These are phyloP conservation scores for Echinosophora koreensis DNA, from an alignment of 306 rosid genomes.

Conservation along the genomic window DNA sequence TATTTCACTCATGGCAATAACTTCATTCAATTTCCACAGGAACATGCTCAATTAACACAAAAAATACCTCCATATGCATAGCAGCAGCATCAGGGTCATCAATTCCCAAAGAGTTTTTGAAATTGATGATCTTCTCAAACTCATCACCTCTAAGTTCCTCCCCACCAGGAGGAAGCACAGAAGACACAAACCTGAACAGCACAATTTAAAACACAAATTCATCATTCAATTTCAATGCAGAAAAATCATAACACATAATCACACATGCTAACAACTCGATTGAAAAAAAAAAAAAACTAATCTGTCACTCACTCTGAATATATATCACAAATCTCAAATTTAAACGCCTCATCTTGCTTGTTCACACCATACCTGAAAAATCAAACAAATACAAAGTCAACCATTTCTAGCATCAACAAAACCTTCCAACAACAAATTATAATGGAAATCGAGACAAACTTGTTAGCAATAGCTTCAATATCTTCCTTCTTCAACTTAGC, in stretches of 20 bases:
- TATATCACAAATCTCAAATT: constrained; percentile 83
- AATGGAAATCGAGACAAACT: constrained; percentile 57
- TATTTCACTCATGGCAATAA: constrained; percentile 34
- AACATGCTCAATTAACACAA: constrained; percentile 6
- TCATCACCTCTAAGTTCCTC: constrained; percentile 92
- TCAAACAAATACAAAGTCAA: constrained; percentile 29
- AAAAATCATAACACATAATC: constrained; percentile 38
- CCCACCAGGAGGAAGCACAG: constrained; percentile 83
- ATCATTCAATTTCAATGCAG: constrained; percentile 35
- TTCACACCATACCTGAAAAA: constrained; percentile 80
- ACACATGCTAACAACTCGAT: constrained; percentile 19
- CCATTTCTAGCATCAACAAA: background rate
- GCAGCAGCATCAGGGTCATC: constrained; percentile 98
- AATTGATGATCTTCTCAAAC: constrained; percentile 68
- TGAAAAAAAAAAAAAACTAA: background rate
- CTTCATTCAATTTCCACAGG: constrained; percentile 26
- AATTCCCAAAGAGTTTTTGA: constrained; percentile 86
- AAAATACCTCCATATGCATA: constrained; percentile 95
- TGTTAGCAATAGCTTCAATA: constrained; percentile 77
- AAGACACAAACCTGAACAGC: constrained; percentile 69
- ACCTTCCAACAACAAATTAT: background rate
- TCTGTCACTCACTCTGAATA: constrained; percentile 66
- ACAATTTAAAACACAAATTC: constrained; percentile 14
- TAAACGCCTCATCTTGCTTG: constrained; percentile 90
- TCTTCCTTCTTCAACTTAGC: constrained; percentile 77